Evolutionary conservation across 805 yeast genomes (phyloP).

Genomic region (Kuraishia ogatae): DNA sequence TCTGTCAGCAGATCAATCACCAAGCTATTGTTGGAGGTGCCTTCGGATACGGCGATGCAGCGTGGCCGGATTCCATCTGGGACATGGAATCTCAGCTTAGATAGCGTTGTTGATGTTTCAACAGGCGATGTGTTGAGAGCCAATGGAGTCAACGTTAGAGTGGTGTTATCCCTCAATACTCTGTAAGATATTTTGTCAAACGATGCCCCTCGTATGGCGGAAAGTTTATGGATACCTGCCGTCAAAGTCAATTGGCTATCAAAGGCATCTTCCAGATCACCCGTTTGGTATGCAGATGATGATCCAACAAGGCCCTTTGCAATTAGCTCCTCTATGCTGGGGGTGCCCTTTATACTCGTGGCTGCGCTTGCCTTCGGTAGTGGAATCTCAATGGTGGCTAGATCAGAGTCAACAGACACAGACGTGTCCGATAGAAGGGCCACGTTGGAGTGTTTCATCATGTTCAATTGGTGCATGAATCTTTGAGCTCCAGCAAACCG

Average conservation of each 20-base stretch:
- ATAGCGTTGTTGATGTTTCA: constrained; percentile 13
- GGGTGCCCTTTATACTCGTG: not conserved
- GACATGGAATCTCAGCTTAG: constrained; percentile 27
- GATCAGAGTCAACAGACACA: not conserved
- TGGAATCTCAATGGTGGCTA: constrained; percentile 2
- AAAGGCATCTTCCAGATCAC: constrained; percentile 11
- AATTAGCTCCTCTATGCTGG: not conserved
- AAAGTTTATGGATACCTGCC: constrained; percentile 12
- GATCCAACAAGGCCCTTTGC: not conserved
- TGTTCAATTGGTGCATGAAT: not conserved
- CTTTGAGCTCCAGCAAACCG: not conserved
- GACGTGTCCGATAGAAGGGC: not conserved
- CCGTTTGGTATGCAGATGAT: not conserved
- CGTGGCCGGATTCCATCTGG: constrained; percentile 27
- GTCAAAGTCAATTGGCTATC: constrained; percentile 5
- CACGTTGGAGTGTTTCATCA: not conserved
- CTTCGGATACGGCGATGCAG: constrained; percentile 29
- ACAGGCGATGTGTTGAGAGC: constrained; percentile 25
- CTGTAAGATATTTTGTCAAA: constrained; percentile 24
- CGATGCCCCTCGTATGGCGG: constrained; percentile 5
- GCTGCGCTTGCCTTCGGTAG: constrained; percentile 1
- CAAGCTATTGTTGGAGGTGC: constrained; percentile 19
- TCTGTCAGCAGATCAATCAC: constrained; percentile 48
- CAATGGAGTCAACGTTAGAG: constrained; percentile 31
- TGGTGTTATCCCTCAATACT: constrained; percentile 22